Base-by-base conservation (phyloP, 2,329 filamentous ascomycete genomes). In the Xylariaceae sp. region DNA sequence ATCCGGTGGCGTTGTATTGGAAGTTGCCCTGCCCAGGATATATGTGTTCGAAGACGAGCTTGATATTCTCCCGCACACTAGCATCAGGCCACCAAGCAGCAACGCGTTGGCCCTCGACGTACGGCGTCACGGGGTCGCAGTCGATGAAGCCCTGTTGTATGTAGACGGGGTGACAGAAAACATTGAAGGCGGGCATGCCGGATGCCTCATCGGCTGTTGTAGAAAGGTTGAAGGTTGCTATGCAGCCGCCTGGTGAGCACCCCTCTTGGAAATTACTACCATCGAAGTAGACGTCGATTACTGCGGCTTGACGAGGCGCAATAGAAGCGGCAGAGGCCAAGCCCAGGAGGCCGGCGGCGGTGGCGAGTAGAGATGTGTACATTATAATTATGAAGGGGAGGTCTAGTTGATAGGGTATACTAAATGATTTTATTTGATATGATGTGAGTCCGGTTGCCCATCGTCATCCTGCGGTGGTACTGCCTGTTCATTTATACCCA, bases 181-280 rank as follows among this genome's bases (percentile, higher is more conserved):
- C 65, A 28, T 58, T 46, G 58, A 67, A 67, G 19, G 50, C 60
- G 2, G 65, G 65, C 3, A 63, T 63, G 7, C 47, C 56, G 12
- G 34, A 3, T 3, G 52, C 43, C 59, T 66, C 66, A 38, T 50
- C 59, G 11, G 56, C 60, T 0, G 53, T 42, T 10, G 59, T 61
- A 40, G 42, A 50, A 40, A 67, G 50, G 45, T 60, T 59, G 53
- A 65, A 67, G 11, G 19, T 39, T 1, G 60, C 49, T 39, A 47
- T 53, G 60, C 65, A 67, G 31, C 60, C 58, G 16, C 34, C 34
- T 13, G 34, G 34, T 13, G 34, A 38, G 34, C 34, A 66, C 36
- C 57, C 60, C 53, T 58, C 51, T 19, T 17, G 5, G 36, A 58
- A 63, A 43, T 57, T 41, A 5, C 34, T 13, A 16, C 13, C 34